Base-by-base conservation (phyloP, 2,329 filamentous ascomycete species). In the Diaporthe ilicicola region DNA sequence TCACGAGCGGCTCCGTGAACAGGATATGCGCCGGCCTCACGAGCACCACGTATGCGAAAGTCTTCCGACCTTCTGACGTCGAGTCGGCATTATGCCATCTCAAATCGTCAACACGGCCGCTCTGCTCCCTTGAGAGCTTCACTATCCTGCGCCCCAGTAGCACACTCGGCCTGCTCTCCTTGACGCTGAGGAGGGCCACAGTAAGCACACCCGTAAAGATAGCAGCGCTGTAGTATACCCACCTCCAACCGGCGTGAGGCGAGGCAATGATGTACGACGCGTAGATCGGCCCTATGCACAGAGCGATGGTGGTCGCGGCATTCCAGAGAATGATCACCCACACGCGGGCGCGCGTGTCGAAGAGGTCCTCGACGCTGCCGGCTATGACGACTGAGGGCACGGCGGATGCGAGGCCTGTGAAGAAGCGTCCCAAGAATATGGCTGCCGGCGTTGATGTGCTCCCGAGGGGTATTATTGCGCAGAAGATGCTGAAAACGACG, bases 301-400 rank as follows among this genome's bases (percentile, higher is more conserved):
- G 73, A 0, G 83, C 85, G 7, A 83, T 74, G 2, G 83, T 85
- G 1, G 83, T 80, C 10, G 79, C 79, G 27, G 80, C 77, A 37
- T 82, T 81, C 84, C 85, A 87, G 8, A 81, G 74, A 67, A 82
- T 83, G 10, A 87, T 78, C 17, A 84, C 75, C 84, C 83, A 86
- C 9, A 86, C 81, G 17, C 85, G 79, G n/a, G 77, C 78, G 67
- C 79, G 78, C 2, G 80, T 79, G 69, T 85, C 82, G 77, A 82
- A 86, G 75, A 87, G 81, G 72, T 87, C 85, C 71, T 87, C 85
- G 39, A 87, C 80, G 62, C 82, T 85, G 1, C 85, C 84, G 0
- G 82, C 80, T 10, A 83, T 81, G 7, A 87, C 83, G 27, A 84
- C 82, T 0, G 83, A 81, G 2, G 85, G 85, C 15, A 86, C 81